Percentiles rank a stretch among this genome's conserved stretches.
These are phyloP conservation scores for Schizopora paradoxa DNA, from an alignment of 1,284 basidiomycete genomes.

Conservation along the genomic window DNA sequence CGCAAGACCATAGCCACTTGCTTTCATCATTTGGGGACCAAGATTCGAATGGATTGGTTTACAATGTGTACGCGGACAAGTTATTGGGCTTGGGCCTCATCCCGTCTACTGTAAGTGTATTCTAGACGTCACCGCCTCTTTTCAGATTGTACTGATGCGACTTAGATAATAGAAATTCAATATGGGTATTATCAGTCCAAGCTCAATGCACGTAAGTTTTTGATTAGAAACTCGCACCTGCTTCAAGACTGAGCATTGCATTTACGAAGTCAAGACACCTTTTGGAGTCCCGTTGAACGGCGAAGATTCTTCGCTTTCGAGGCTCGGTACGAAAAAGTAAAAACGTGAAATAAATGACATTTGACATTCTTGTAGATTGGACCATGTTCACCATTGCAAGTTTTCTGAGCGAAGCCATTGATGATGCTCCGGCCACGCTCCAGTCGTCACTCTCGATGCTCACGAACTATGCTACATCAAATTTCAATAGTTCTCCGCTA, in stretches of 20 bases:
- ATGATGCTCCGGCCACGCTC: conserved; percentile 28
- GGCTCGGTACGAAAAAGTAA: conserved; percentile 21
- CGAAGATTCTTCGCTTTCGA: neutral
- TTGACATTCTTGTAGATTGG: conserved; percentile 29
- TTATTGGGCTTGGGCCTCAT: conserved; percentile 26
- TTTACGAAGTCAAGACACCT: neutral
- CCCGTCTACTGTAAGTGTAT: conserved; percentile 23
- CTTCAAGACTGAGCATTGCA: no score
- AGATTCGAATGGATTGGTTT: conserved; percentile 29
- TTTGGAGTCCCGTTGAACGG: conserved; percentile 25
- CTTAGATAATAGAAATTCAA: conserved; percentile 7
- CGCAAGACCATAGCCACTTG: conserved; percentile 18
- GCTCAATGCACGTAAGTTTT: no score
- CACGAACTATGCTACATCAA: conserved; percentile 17
- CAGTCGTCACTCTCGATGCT: conserved; percentile 26
- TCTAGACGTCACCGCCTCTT: neutral
- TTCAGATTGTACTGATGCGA: no score
- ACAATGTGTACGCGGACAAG: no score
- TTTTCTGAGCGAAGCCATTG: conserved; percentile 24
- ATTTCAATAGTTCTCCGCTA: conserved; percentile 10
- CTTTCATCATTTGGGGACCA: conserved; percentile 28
- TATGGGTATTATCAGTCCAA: conserved; percentile 8
- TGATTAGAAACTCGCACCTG: no score
- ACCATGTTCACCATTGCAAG: conserved; percentile 33
- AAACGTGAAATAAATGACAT: conserved; percentile 19